Conservation (phyloP, 345 rosid genomes). For the Carallia pectinifolia region DNA sequence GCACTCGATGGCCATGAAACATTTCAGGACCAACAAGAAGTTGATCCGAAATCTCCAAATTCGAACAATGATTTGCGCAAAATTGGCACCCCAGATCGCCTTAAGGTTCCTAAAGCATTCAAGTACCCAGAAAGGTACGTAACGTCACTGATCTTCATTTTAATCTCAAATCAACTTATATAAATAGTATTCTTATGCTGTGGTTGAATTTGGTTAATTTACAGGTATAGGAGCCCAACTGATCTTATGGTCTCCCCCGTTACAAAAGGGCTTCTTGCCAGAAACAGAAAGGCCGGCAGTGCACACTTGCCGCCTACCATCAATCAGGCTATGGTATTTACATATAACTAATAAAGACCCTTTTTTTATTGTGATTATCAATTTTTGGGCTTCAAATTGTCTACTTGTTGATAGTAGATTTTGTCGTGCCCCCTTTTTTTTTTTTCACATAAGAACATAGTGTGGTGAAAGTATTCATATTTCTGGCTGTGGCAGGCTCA, state of each 20-base stretch:
- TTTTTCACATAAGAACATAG: neutral
- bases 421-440: constrained; percentile 3
- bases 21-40: constrained; percentile 12
- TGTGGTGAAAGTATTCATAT: neutral
- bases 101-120: constrained; percentile 67
- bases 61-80: constrained; percentile 42
- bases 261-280: constrained; percentile 74
- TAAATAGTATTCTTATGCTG: too few species aligned
- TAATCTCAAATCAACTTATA: neutral
- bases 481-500: constrained; percentile 18
- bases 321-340: constrained; percentile 48
- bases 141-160: neutral
- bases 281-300: constrained; percentile 54
- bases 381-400: too few species aligned
- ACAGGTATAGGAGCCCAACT: constrained; percentile 82
- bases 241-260: constrained; percentile 84
- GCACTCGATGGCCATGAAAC: constrained; percentile 24
- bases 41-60: constrained; percentile 26
- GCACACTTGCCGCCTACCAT: constrained; percentile 62
- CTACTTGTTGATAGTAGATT: too few species aligned
- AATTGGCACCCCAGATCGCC: constrained; percentile 57
- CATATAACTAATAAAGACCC: too few species aligned
- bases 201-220: neutral
- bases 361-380: too few species aligned
- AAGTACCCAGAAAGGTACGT: constrained; percentile 69